Evolutionary conservation across 495 filamentous ascomycete genomes (phyloP).

Genomic region (Cladorrhinum samala): DNA sequence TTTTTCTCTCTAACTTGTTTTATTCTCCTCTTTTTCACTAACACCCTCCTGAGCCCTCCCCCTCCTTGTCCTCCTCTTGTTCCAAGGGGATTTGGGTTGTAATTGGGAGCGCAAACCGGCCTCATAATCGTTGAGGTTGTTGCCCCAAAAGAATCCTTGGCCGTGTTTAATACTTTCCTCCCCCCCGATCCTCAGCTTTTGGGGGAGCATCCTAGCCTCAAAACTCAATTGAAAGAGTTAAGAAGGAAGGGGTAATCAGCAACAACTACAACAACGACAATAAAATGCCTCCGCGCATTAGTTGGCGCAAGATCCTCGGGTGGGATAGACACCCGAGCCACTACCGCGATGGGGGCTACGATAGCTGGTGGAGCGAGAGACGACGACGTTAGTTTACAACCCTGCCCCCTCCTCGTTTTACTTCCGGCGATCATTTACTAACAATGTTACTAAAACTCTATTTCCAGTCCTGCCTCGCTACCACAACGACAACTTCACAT

Average conservation of each 20-base stretch:
- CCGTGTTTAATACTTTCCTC: too few species aligned
- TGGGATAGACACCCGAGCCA: conserved; percentile 35
- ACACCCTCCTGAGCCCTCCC: too few species aligned
- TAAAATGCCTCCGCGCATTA: conserved; percentile 24
- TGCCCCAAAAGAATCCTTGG: too few species aligned
- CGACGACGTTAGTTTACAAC: conserved; percentile 30
- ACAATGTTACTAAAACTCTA: conserved; percentile 13
- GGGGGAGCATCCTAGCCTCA: not conserved
- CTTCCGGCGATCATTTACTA: conserved; percentile 5
- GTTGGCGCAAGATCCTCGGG: conserved; percentile 35
- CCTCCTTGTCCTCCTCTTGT: too few species aligned
- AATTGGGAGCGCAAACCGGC: too few species aligned
- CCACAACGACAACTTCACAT: conserved; percentile 45
- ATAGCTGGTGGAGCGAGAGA: conserved; percentile 30
- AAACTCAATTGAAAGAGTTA: not conserved
- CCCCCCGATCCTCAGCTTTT: too few species aligned
- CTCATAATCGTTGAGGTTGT: too few species aligned
- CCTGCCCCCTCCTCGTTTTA: not conserved
- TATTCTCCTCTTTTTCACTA: too few species aligned
- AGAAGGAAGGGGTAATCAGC: not conserved
- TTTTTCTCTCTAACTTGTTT: too few species aligned
- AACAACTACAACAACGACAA: not conserved
- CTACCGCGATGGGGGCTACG: conserved; percentile 26
- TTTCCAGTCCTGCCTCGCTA: conserved; percentile 61
- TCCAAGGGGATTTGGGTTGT: too few species aligned